These are phyloP conservation scores for Xylariaceae sp. DNA, from an alignment of 2,329 filamentous ascomycete genomes.

Conservation along the genomic window DNA sequence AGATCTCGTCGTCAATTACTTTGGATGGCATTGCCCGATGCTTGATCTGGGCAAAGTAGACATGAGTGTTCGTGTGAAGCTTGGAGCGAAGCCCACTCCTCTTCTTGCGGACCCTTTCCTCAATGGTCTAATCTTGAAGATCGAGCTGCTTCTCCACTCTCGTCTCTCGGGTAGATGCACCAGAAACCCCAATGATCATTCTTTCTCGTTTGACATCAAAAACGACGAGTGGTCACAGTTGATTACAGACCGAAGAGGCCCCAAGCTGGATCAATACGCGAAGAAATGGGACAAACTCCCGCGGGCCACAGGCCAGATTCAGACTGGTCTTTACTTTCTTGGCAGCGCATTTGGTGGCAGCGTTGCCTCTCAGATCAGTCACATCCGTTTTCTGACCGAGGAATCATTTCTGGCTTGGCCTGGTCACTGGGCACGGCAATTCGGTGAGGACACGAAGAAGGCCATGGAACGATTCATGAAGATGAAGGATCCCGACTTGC, in stretches of 20 bases:
- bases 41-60: slow-evolving; percentile 18
- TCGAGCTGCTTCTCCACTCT: slow-evolving; percentile 21
- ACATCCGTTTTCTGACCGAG: slow-evolving; percentile 28
- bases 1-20: slow-evolving; percentile 12
- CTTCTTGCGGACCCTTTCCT: neutral
- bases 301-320: neutral
- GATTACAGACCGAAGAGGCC: slow-evolving; percentile 20
- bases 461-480: slow-evolving; percentile 18
- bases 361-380: slow-evolving; percentile 24
- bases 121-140: slow-evolving; percentile 5
- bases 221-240: slow-evolving; percentile 28
- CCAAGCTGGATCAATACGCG: slow-evolving; percentile 17
- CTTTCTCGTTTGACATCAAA: slow-evolving; percentile 24
- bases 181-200: slow-evolving; percentile 17
- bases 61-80: neutral
- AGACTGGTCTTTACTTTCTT: slow-evolving; percentile 18
- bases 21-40: slow-evolving; percentile 23
- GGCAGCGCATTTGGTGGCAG: slow-evolving; percentile 31
- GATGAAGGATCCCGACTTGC: slow-evolving; percentile 4
- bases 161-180: slow-evolving; percentile 11
- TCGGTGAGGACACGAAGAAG: slow-evolving; percentile 15
- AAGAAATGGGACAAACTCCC: slow-evolving; percentile 22
- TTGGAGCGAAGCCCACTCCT: too few species aligned
- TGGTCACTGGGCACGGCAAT: slow-evolving; percentile 21
- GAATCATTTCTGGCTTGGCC: slow-evolving; percentile 28